Percentiles rank a stretch among this genome's conserved stretches.
Conservation (phyloP, 2,329 filamentous ascomycete species). For the Penicillium sp. region DNA sequence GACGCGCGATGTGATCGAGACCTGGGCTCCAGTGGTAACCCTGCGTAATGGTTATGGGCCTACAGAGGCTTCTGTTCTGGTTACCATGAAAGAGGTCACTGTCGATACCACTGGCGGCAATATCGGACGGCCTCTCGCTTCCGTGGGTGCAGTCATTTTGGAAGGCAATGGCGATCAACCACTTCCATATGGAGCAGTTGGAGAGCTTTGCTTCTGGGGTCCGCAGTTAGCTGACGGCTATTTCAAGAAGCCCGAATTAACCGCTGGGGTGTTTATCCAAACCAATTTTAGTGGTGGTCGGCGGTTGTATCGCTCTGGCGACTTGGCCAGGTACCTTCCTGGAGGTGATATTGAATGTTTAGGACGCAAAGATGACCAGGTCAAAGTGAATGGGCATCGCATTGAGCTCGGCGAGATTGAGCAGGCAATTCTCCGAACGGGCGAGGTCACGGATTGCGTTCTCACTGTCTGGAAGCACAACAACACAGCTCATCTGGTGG, state of each 20-base stretch:
- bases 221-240: background rate
- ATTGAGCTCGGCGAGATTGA: background rate
- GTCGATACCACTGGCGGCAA: background rate
- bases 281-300: background rate
- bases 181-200: background rate
- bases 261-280: background rate
- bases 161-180: background rate
- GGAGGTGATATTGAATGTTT: background rate
- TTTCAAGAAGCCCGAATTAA: background rate
- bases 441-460: background rate
- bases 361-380: background rate
- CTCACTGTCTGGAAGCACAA: background rate
- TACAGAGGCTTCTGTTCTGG: background rate
- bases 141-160: background rate
- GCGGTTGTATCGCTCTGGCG: background rate
- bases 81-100: background rate
- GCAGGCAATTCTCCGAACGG: background rate
- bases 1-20: background rate
- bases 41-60: background rate
- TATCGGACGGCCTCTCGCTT: background rate
- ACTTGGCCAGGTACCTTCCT: background rate
- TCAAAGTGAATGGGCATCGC: background rate
- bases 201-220: background rate
- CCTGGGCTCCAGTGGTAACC: background rate
- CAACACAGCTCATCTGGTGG: background rate